Percentiles rank a stretch among this genome's conserved stretches.
phyloP scores from a whole-genome alignment of 1,284 basidiomycete species.

The Ustilago crameri region DNA sequence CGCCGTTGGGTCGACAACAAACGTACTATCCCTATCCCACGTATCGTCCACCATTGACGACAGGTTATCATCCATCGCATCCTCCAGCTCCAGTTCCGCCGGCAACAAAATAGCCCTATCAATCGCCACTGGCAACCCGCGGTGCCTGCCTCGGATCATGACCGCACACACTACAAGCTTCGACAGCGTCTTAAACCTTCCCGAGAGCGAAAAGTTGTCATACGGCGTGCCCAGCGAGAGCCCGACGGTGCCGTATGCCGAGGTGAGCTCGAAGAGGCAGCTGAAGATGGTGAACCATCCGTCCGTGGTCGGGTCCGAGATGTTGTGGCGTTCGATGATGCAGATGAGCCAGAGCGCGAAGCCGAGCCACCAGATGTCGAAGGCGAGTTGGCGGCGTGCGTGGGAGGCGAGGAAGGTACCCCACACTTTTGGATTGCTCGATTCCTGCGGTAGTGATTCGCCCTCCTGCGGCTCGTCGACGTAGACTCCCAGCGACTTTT shows the following conservation, averaged over 20 bases:
- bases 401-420: constrained; percentile 81
- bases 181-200: constrained; percentile 80
- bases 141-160: constrained; percentile 92
- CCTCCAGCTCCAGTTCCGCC: constrained; percentile 59
- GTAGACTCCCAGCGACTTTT: constrained; percentile 70
- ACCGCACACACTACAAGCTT: constrained; percentile 83
- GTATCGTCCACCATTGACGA: constrained; percentile 38
- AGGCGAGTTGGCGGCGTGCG: constrained; percentile 85
- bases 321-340: constrained; percentile 64
- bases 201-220: constrained; percentile 77
- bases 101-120: constrained; percentile 76
- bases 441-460: constrained; percentile 14
- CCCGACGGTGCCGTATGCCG: constrained; percentile 72
- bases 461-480: constrained; percentile 33
- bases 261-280: constrained; percentile 80
- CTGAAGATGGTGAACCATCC: constrained; percentile 71
- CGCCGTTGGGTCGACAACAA: constrained; percentile 12
- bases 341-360: constrained; percentile 67
- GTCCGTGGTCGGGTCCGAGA: constrained; percentile 52
- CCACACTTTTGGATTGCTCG: constrained; percentile 73
- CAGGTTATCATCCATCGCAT: constrained; percentile 45
- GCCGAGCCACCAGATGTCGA: constrained; percentile 70
- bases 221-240: constrained; percentile 77
- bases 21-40: constrained; percentile 39
- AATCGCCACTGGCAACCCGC: constrained; percentile 80